Evolutionary conservation across 768 basidiomycete species (phyloP).

Genomic region (Serpula lacrymans): DNA sequence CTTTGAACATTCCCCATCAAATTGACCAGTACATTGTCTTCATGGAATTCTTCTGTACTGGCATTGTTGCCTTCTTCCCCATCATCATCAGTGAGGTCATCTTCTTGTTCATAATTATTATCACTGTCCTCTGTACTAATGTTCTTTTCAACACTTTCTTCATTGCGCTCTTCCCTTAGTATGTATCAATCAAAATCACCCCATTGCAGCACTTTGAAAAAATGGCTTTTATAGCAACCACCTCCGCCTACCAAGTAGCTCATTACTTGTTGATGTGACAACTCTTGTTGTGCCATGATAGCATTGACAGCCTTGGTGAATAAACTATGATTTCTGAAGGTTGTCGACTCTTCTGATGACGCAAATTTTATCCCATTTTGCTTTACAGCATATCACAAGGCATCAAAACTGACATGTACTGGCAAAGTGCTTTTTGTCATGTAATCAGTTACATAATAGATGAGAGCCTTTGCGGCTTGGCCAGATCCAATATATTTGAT

Average conservation of each 20-base stretch:
- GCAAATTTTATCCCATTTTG: not conserved
- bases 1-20: too few species aligned
- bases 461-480: constrained; percentile 25
- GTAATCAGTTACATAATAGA: constrained; percentile 37
- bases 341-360: not conserved
- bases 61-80: too few species aligned
- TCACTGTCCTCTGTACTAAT: too few species aligned
- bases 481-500: constrained; percentile 32
- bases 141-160: too few species aligned
- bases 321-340: not conserved
- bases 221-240: not conserved
- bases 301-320: constrained; percentile 9
- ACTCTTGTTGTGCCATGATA: constrained; percentile 20
- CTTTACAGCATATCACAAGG: constrained; percentile 8
- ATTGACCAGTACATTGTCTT: too few species aligned
- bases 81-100: too few species aligned
- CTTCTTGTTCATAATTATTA: too few species aligned
- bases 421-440: constrained; percentile 29
- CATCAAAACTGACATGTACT: constrained; percentile 14
- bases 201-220: not conserved
- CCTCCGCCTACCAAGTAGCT: constrained; percentile 17
- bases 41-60: too few species aligned
- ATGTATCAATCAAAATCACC: too few species aligned
- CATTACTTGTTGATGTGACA: constrained; percentile 24
- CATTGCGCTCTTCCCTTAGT: too few species aligned